Conservation (phyloP, 257 asterid species). For the Ehretia macrophylla region DNA sequence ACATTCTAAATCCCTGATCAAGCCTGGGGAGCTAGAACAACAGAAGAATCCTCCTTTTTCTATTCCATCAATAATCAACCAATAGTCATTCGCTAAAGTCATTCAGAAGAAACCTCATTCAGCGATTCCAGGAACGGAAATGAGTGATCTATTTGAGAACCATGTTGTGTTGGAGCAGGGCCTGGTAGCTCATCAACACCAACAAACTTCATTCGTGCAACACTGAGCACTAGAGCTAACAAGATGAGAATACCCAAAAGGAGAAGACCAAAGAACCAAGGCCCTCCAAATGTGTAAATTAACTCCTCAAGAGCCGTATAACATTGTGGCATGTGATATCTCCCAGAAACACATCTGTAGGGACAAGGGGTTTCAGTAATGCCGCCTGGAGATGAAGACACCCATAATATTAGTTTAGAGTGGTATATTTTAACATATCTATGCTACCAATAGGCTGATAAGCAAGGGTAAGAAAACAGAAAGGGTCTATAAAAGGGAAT, state of each 20-base stretch:
- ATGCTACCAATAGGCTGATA: neutral
- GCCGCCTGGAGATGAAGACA: conserved; percentile 61
- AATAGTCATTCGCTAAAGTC: no score
- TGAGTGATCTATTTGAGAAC: conserved; percentile 96
- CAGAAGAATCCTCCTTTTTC: neutral
- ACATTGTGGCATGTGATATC: conserved; percentile 96
- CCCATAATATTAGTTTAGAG: conserved; percentile 2
- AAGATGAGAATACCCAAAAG: conserved; percentile 82
- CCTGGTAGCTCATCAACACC: conserved; percentile 94
- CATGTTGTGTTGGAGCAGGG: conserved; percentile 89
- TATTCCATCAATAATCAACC: neutral
- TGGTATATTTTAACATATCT: neutral
- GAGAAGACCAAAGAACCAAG: conserved; percentile 94
- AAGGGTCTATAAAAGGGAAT: no score
- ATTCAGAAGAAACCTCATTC: conserved; percentile 58
- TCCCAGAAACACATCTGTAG: conserved; percentile 76
- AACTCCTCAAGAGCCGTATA: conserved; percentile 96
- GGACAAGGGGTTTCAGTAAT: conserved; percentile 92
- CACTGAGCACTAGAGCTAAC: conserved; percentile 93
- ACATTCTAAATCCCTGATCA: conserved; percentile 4
- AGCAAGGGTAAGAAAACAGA: neutral
- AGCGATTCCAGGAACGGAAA: conserved; percentile 97
- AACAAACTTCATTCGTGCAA: conserved; percentile 93
- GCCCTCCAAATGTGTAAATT: conserved; percentile 97
- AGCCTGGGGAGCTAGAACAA: neutral